phyloP scores from a whole-genome alignment of 345 rosid species.

The Sonneratia caseolaris region DNA sequence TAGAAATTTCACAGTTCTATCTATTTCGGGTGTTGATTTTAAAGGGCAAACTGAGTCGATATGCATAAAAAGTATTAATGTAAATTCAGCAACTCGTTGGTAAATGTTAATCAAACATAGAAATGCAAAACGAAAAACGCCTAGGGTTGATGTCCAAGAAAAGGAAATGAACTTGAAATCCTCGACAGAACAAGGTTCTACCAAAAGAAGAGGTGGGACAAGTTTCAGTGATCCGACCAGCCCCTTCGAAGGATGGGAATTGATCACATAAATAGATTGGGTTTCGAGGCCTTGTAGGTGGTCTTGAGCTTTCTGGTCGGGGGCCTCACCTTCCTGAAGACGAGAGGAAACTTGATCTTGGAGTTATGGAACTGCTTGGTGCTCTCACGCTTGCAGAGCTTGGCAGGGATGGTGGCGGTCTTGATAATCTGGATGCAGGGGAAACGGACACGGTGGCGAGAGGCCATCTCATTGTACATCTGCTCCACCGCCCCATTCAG shows the following conservation, averaged over 20 bases:
- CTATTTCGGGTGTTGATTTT: too few species aligned
- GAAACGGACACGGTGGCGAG: constrained; percentile 31
- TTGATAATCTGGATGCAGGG: constrained; percentile 32
- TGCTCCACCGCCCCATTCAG: constrained; percentile 30
- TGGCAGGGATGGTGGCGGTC: constrained; percentile 27
- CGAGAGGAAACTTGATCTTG: constrained; percentile 29
- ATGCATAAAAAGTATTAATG: neutral
- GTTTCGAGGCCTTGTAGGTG: constrained; percentile 33
- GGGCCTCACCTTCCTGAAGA: constrained; percentile 30
- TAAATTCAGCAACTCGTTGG: too few species aligned
- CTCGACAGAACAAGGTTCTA: too few species aligned
- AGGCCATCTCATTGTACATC: constrained; percentile 33
- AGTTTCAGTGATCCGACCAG: too few species aligned
- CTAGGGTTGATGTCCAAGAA: too few species aligned
- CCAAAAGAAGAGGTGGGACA: too few species aligned
- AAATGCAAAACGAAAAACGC: too few species aligned
- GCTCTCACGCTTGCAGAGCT: constrained; percentile 36
- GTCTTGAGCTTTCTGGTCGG: constrained; percentile 31
- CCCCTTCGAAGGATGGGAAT: too few species aligned
- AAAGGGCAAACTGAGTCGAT: too few species aligned
- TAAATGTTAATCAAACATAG: too few species aligned
- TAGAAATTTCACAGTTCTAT: too few species aligned
- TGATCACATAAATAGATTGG: constrained; percentile 24
- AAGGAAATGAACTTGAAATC: too few species aligned
- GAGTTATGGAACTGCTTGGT: constrained; percentile 32